A percentile compares a stretch with the other conserved stretches of the same genome.
phyloP scores from a whole-genome alignment of 2,329 filamentous ascomycete genomes.

The Drechslerella coelobrocha region DNA sequence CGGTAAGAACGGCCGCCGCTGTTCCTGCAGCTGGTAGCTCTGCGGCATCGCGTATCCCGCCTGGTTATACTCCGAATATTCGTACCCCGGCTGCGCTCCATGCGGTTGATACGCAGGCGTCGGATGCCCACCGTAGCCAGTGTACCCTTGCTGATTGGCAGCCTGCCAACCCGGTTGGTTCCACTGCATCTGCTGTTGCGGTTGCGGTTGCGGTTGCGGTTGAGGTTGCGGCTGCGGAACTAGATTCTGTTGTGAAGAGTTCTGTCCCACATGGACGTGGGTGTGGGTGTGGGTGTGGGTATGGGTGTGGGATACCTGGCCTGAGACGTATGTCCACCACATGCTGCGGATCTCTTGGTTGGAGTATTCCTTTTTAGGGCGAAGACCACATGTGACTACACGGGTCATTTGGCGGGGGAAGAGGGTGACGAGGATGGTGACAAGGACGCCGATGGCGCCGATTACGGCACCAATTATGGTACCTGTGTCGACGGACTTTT shows the following conservation, averaged over 20 bases:
- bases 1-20: constrained; percentile 33
- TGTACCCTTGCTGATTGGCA: constrained; percentile 13
- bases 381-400: constrained; percentile 36
- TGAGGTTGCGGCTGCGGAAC: background rate
- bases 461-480: constrained; percentile 33
- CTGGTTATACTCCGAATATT: constrained; percentile 18
- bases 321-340: constrained; percentile 21
- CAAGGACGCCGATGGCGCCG: constrained; percentile 31
- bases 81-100: constrained; percentile 5
- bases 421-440: constrained; percentile 27
- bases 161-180: constrained; percentile 8
- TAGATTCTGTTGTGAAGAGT: background rate
- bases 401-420: constrained; percentile 44
- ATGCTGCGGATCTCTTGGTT: constrained; percentile 38
- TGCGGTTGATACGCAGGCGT: constrained; percentile 18
- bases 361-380: constrained; percentile 38
- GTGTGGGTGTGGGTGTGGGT: constrained; percentile 4
- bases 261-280: background rate
- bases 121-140: constrained; percentile 22
- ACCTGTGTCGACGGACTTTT: constrained; percentile 21
- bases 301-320: constrained; percentile 1
- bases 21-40: constrained; percentile 28
- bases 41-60: constrained; percentile 35
- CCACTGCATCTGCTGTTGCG: constrained; percentile 8
- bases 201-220: constrained; percentile 6